phyloP scores from a whole-genome alignment of 2,329 filamentous ascomycete species.

The Colletotrichum tofieldiae region DNA sequence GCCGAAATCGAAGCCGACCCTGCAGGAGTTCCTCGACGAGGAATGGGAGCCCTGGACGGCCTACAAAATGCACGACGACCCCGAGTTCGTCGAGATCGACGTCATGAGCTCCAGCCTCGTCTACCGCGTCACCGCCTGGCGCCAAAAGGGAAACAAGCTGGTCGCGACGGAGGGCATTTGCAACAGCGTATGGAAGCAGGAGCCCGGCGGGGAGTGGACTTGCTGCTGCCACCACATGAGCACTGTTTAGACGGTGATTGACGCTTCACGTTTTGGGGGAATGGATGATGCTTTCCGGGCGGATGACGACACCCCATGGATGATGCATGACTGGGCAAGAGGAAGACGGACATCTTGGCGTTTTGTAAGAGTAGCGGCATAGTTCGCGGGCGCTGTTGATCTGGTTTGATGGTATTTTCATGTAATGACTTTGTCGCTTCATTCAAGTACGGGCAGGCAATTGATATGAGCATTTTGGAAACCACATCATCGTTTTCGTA shows the following conservation, averaged over 20 bases:
- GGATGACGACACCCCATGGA: not conserved
- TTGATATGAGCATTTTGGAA: not conserved
- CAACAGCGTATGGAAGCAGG: constrained; percentile 53
- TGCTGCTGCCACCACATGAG: constrained; percentile 55
- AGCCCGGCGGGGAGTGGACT: constrained; percentile 53
- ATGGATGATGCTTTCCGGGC: not conserved
- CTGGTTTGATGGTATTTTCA: not conserved
- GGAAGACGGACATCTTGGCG: not conserved
- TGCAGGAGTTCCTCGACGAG: constrained; percentile 53
- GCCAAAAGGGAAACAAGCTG: constrained; percentile 49
- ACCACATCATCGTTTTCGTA: not conserved
- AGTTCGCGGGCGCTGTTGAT: constrained; percentile 14
- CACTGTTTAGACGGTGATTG: not conserved
- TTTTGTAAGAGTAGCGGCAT: constrained; percentile 39
- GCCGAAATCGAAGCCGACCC: constrained; percentile 50
- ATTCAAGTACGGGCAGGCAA: not conserved
- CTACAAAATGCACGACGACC: constrained; percentile 54
- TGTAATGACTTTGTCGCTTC: not conserved
- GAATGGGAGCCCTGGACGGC: constrained; percentile 55
- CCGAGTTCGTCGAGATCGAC: constrained; percentile 56
- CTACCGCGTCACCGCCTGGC: constrained; percentile 54
- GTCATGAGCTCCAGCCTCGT: constrained; percentile 53
- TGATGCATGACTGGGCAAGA: not conserved
- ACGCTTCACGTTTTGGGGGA: not conserved
- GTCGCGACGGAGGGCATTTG: constrained; percentile 53